These are phyloP conservation scores for Ogataea pini DNA, from an alignment of 805 yeast species.

Conservation along the genomic window DNA sequence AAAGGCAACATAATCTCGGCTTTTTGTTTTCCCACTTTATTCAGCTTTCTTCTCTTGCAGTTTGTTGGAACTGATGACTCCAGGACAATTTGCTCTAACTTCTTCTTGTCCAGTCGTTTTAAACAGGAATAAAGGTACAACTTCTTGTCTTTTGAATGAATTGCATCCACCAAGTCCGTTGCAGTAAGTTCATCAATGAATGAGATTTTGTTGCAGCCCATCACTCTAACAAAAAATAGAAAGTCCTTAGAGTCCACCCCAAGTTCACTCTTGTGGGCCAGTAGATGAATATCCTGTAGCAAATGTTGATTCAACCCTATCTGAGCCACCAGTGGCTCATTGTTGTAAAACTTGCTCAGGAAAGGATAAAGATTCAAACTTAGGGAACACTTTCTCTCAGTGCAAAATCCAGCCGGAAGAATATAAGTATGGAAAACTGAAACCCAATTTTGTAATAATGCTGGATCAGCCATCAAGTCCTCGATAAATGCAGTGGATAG, in stretches of 20 bases:
- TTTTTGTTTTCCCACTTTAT: neutral
- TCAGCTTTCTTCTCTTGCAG: conserved; percentile 3
- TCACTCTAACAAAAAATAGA: conserved; percentile 10
- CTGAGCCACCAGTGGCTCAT: conserved; percentile 41
- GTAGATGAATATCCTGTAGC: conserved; percentile 36
- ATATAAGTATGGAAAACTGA: conserved; percentile 53
- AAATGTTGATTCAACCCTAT: conserved; percentile 40
- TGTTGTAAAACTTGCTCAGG: conserved; percentile 37
- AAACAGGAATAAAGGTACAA: conserved; percentile 11
- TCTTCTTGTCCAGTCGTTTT: conserved; percentile 13
- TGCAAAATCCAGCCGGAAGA: conserved; percentile 72
- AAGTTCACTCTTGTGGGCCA: conserved; percentile 33
- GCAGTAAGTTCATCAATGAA: conserved; percentile 8
- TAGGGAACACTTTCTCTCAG: conserved; percentile 33
- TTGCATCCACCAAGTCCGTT: conserved; percentile 2
- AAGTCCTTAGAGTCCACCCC: conserved; percentile 11
- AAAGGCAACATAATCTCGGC: neutral
- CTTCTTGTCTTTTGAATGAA: neutral
- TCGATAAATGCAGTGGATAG: conserved; percentile 57
- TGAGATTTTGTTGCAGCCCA: conserved; percentile 14
- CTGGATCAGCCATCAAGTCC: conserved; percentile 42
- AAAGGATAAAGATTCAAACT: conserved; percentile 52
- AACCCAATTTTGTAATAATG: conserved; percentile 25
- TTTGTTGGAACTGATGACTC: neutral
- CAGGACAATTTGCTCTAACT: conserved; percentile 3